phyloP scores from a whole-genome alignment of 257 asterid genomes.

The Nicotiana attenuata region DNA sequence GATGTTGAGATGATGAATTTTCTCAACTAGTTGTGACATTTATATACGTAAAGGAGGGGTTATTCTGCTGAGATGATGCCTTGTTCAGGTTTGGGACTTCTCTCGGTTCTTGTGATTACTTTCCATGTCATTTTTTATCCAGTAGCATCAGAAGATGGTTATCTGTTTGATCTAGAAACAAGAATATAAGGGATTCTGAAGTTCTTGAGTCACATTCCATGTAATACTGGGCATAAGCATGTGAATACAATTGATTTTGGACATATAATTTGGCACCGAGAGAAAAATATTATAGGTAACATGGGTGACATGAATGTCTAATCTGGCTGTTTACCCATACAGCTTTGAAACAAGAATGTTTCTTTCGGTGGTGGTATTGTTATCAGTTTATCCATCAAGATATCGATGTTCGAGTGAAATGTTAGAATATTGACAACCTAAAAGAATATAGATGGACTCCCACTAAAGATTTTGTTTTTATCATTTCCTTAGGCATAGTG shows the following conservation, averaged over 20 bases:
- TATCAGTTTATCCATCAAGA: not conserved
- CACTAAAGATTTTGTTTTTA: not conserved
- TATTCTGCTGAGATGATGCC: not conserved
- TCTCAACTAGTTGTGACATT: not conserved
- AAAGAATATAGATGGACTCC: slow-evolving; percentile 3
- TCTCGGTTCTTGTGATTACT: not conserved
- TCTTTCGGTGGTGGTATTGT: not conserved
- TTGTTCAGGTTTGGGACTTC: slow-evolving; percentile 3
- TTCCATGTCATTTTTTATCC: not conserved
- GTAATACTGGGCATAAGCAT: not conserved
- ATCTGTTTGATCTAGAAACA: not conserved
- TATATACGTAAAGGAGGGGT: not conserved
- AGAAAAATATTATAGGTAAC: not conserved
- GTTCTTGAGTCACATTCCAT: not conserved
- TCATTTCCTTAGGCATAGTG: not conserved
- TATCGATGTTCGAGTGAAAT: not conserved
- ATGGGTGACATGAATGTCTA: not conserved
- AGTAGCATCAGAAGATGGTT: not conserved
- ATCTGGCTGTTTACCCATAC: not conserved
- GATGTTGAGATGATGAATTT: not conserved
- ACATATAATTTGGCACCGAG: not conserved
- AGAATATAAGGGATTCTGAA: not conserved
- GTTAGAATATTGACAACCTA: not conserved
- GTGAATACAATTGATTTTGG: not conserved
- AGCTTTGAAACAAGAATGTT: not conserved